These are phyloP conservation scores for Entonaema liquescens DNA, from an alignment of 495 filamentous ascomycete genomes.

Conservation along the genomic window DNA sequence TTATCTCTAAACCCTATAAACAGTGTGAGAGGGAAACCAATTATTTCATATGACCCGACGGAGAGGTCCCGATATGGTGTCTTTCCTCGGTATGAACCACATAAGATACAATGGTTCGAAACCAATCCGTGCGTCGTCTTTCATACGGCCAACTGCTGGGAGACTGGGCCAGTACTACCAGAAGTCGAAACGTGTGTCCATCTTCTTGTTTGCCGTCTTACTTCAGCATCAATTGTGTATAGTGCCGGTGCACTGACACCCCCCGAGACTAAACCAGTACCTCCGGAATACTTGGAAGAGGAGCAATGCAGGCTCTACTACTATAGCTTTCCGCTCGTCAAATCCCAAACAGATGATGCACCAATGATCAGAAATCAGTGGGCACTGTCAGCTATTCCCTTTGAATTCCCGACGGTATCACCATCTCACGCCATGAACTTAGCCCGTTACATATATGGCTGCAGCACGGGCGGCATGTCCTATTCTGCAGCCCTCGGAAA, in stretches of 20 bases:
- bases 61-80: slow-evolving; percentile 67
- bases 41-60: slow-evolving; percentile 63
- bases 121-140: slow-evolving; percentile 71
- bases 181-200: slow-evolving; percentile 56
- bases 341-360: slow-evolving; percentile 5
- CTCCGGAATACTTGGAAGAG: slow-evolving; percentile 55
- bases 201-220: slow-evolving; percentile 69
- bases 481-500: slow-evolving; percentile 63
- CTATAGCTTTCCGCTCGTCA: slow-evolving; percentile 61
- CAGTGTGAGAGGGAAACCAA: slow-evolving; percentile 58
- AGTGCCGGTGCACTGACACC: slow-evolving; percentile 63
- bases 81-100: slow-evolving; percentile 66
- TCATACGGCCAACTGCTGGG: slow-evolving; percentile 74
- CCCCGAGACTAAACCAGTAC: slow-evolving; percentile 49
- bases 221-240: slow-evolving; percentile 66
- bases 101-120: slow-evolving; percentile 68
- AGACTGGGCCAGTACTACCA: slow-evolving; percentile 33
- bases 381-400: slow-evolving; percentile 66
- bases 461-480: slow-evolving; percentile 53
- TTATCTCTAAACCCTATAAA: slow-evolving; percentile 69
- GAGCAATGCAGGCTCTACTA: slow-evolving; percentile 74
- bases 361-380: slow-evolving; percentile 64
- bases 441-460: slow-evolving; percentile 66
- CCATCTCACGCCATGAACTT: slow-evolving; percentile 60
- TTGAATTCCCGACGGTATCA: slow-evolving; percentile 68